These are phyloP conservation scores for Monilinia vaccinii-corymbosi DNA, from an alignment of 2,329 filamentous ascomycete species.

Conservation along the genomic window DNA sequence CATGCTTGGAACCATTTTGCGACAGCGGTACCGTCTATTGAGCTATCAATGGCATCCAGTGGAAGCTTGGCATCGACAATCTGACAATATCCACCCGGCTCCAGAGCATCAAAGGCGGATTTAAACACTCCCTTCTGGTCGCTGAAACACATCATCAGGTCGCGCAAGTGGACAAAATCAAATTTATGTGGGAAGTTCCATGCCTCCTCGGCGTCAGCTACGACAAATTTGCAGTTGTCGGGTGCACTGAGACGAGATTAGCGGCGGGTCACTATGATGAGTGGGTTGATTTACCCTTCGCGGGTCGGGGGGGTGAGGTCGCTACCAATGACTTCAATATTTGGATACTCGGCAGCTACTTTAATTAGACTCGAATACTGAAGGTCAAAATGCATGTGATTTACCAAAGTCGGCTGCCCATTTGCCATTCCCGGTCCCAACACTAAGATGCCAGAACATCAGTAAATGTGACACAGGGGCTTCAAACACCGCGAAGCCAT, in stretches of 20 bases:
- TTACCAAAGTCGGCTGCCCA: slow-evolving; percentile 52
- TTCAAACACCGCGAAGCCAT: neutral
- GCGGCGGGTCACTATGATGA: neutral
- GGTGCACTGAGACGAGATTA: neutral
- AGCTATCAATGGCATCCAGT: slow-evolving; percentile 15
- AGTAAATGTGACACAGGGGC: neutral
- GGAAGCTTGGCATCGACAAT: slow-evolving; percentile 14
- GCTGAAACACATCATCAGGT: slow-evolving; percentile 13
- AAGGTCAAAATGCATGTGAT: slow-evolving; percentile 11
- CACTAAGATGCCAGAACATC: neutral
- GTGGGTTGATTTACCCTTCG: neutral
- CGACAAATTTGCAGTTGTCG: slow-evolving; percentile 31
- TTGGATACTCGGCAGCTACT: neutral
- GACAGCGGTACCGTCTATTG: slow-evolving; percentile 18
- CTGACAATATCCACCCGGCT: slow-evolving; percentile 16
- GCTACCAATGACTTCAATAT: slow-evolving; percentile 1
- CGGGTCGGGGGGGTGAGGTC: neutral
- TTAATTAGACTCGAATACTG: neutral
- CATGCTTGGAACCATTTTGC: slow-evolving; percentile 15
- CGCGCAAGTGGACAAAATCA: slow-evolving; percentile 37
- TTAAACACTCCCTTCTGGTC: slow-evolving; percentile 10
- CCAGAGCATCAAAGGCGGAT: slow-evolving; percentile 9
- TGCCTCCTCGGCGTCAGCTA: slow-evolving; percentile 42
- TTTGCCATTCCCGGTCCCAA: slow-evolving; percentile 47
- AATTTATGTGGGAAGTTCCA: slow-evolving; percentile 40